phyloP scores from a whole-genome alignment of 2,329 filamentous ascomycete species.

The Nemania abortiva region DNA sequence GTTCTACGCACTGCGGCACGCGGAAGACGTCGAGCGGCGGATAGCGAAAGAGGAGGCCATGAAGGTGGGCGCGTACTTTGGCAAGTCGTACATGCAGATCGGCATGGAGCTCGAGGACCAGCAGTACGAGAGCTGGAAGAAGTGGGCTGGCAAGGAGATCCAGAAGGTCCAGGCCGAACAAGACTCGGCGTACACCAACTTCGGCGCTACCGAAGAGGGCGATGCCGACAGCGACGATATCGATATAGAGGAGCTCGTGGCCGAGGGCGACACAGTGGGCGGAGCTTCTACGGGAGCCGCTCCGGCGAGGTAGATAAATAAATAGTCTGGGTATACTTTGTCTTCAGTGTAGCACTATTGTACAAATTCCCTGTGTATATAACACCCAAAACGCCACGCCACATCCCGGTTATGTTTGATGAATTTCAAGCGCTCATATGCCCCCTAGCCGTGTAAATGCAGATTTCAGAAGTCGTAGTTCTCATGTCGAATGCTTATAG shows the following conservation, averaged over 20 bases:
- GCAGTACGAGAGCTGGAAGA: slow-evolving; percentile 85
- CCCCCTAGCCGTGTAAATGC: slow-evolving; percentile 18
- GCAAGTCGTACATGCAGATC: slow-evolving; percentile 78
- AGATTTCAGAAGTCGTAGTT: slow-evolving; percentile 26
- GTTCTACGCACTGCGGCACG: slow-evolving; percentile 87
- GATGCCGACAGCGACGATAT: slow-evolving; percentile 29
- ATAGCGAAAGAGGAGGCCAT: slow-evolving; percentile 89
- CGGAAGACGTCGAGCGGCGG: slow-evolving; percentile 83
- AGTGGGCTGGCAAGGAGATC: slow-evolving; percentile 50
- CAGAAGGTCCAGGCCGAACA: slow-evolving; percentile 43
- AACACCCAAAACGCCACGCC: slow-evolving; percentile 32
- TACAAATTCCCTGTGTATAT: slow-evolving; percentile 42
- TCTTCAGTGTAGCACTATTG: slow-evolving; percentile 47
- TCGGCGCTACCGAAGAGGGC: slow-evolving; percentile 38
- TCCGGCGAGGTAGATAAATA: background rate
- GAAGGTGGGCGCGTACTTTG: slow-evolving; percentile 89
- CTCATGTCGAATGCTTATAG: background rate
- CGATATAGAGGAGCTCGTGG: background rate
- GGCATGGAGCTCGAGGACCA: slow-evolving; percentile 85
- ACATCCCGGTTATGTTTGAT: background rate
- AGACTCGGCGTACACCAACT: slow-evolving; percentile 45
- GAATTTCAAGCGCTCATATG: slow-evolving; percentile 25
- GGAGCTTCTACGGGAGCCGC: slow-evolving; percentile 1
- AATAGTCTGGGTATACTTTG: slow-evolving; percentile 3
- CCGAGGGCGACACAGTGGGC: background rate